These are phyloP conservation scores for Entamoeba histolytica DNA, from an alignment of 208 protist species.

Conservation along the genomic window DNA sequence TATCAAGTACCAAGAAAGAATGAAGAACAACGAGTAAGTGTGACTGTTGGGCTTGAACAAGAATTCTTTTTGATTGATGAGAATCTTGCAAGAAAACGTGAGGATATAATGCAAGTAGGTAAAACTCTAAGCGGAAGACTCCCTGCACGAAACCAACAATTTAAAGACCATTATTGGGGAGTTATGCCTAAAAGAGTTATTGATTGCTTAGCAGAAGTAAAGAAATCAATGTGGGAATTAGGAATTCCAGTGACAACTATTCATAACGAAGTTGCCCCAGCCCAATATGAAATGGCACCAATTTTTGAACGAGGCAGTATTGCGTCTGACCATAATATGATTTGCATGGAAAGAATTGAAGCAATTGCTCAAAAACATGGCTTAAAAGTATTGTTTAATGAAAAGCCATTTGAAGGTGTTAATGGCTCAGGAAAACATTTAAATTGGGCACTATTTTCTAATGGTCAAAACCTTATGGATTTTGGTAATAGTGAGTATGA, in stretches of 20 bases:
- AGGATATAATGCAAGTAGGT: neutral
- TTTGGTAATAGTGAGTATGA: neutral
- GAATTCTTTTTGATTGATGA: neutral
- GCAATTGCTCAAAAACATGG: conserved; percentile 36
- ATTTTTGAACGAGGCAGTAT: conserved; percentile 43
- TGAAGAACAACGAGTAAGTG: neutral
- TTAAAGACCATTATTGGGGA: neutral
- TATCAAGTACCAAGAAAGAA: neutral
- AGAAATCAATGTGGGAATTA: conserved; percentile 40
- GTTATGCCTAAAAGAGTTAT: neutral
- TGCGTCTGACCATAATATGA: conserved; percentile 41
- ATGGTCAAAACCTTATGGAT: conserved; percentile 33
- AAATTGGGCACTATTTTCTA: conserved; percentile 50
- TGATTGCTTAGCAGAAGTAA: conserved; percentile 29
- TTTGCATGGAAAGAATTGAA: conserved; percentile 36
- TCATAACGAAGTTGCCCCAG: conserved; percentile 55
- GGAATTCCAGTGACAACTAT: conserved; percentile 49
- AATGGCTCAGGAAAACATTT: conserved; percentile 62
- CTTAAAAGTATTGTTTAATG: conserved; percentile 46
- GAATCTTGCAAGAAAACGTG: neutral
- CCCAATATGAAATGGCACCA: conserved; percentile 57
- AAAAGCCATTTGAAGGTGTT: conserved; percentile 56
- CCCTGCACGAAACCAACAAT: neutral
- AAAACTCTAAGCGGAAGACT: neutral
- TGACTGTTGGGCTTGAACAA: neutral